phyloP scores from a whole-genome alignment of 768 basidiomycete genomes.

The Termitomyces sp. region DNA sequence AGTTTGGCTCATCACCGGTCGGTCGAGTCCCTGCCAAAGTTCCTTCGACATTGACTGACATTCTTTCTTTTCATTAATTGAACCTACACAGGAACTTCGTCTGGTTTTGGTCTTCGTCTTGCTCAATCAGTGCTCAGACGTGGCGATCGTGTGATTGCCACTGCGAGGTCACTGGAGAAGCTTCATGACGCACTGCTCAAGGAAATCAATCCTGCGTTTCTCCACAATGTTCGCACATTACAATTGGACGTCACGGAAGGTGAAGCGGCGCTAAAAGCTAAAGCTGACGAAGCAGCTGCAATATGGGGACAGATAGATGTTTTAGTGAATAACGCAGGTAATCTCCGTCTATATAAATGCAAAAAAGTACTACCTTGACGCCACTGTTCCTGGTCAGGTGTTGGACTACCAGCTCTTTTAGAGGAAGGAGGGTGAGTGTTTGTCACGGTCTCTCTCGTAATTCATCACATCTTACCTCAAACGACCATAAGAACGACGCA shows the following conservation, averaged over 20 bases:
- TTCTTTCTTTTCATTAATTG: no score
- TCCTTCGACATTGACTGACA: no score
- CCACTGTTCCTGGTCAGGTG: conserved; percentile 22
- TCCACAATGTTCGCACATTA: conserved; percentile 38
- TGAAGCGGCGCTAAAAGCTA: conserved; percentile 35
- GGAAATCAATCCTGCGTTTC: conserved; percentile 20
- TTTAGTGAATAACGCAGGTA: conserved; percentile 63
- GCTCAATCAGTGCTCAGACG: conserved; percentile 41
- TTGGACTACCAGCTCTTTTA: conserved; percentile 37
- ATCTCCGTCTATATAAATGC: not conserved
- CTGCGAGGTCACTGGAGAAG: conserved; percentile 41
- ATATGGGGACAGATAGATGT: conserved; percentile 58
- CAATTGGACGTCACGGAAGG: conserved; percentile 52
- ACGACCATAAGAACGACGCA: conserved; percentile 22
- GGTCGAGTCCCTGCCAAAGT: not conserved
- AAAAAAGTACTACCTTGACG: not conserved
- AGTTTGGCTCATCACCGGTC: conserved; percentile 27
- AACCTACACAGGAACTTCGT: conserved; percentile 48
- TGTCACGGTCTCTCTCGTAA: not conserved
- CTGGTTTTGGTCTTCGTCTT: conserved; percentile 56
- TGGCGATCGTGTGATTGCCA: conserved; percentile 64
- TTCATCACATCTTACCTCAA: not conserved
- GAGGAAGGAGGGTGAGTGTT: conserved; percentile 57
- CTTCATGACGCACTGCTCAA: conserved; percentile 29
- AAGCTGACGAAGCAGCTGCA: conserved; percentile 37